Evolutionary conservation across 441 rosid genomes (phyloP), one percentile per base, ranked within the genome.

Genomic region (Pelargonium myrrhifolium): DNA sequence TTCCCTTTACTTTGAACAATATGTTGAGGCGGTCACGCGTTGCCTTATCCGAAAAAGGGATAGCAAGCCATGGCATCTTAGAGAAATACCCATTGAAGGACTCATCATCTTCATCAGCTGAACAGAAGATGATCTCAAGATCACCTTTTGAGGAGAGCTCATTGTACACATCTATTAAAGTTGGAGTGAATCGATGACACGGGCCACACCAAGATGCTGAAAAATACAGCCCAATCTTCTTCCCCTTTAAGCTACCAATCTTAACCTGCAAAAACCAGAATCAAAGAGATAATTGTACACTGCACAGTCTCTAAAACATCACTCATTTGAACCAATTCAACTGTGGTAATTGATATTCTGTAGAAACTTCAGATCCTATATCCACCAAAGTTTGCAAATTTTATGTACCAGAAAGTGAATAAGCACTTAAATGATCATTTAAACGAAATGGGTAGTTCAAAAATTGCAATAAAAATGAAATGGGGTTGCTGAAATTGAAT

Each of bases 161-260:
- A n/a, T 75, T 65, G 73, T 89, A 85, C 17, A 78, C 80, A 65
- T 89, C 89, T 5, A 79, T 73, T 61, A 89, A 71, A 59, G 55
- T 64, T 0, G 96, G 96, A 65, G 92, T 89, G 66, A 87, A 87
- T 1, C 66, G 69, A 18, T 56, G 79, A 75, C 96, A 86, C 0
- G 90, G 93, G 26, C 86, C 86, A 42, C 96, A 89, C 93, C 96
- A 87, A 18, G 84, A 81, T 39, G 91, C 96, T 59, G 96, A 89
- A 66, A 87, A 86, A 72, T 89, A 89, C 60, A 89, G 43, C 11
- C 85, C 92, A 66, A 86, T 55, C 75, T 77, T 89, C 80, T 86
- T 86, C 73, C 87, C 89, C 71, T 79, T 85, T 86, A 89, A 76
- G 75, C 79, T 77, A 0, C 78, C 89, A 56, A 89, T 72, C 64